phyloP scores from a whole-genome alignment of 768 basidiomycete species.

The Mycena pura region DNA sequence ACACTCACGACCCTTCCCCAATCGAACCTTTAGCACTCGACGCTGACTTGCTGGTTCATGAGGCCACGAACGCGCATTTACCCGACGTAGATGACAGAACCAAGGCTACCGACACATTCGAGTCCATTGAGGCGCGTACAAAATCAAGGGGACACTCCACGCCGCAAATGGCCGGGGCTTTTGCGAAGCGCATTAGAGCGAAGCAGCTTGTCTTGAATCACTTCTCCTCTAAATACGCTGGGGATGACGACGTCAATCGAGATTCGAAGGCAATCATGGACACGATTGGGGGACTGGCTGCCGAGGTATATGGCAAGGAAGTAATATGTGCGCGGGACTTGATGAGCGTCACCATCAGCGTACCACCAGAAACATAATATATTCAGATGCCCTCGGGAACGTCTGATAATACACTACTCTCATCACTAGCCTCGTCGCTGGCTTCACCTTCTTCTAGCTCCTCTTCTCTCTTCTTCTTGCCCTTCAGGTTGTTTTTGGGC shows the following conservation, averaged over 20 bases:
- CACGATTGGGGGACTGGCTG: slow-evolving; percentile 65
- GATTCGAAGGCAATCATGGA: slow-evolving; percentile 64
- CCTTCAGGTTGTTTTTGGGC: slow-evolving; percentile 57
- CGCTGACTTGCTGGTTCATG: slow-evolving; percentile 82
- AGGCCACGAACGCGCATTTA: slow-evolving; percentile 89
- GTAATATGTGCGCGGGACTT: slow-evolving; percentile 78
- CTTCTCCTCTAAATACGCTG: slow-evolving; percentile 82
- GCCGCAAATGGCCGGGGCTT: slow-evolving; percentile 87
- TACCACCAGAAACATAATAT: slow-evolving; percentile 28
- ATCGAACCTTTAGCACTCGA: slow-evolving; percentile 65
- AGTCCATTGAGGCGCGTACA: slow-evolving; percentile 65
- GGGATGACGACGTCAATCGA: slow-evolving; percentile 60
- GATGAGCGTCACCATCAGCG: slow-evolving; percentile 68
- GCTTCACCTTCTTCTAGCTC: slow-evolving; percentile 90
- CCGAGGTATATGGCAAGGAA: slow-evolving; percentile 56
- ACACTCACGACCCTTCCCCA: slow-evolving; percentile 81
- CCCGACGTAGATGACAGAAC: slow-evolving; percentile 66
- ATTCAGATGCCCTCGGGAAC: slow-evolving; percentile 61
- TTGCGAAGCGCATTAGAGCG: slow-evolving; percentile 72
- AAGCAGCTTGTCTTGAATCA: slow-evolving; percentile 78
- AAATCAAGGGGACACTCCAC: slow-evolving; percentile 89
- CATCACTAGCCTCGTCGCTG: slow-evolving; percentile 57
- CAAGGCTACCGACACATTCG: slow-evolving; percentile 66
- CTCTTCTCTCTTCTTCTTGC: slow-evolving; percentile 65
- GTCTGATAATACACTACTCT: slow-evolving; percentile 79